Base-by-base conservation (phyloP, 257 asterid genomes). In the Solanum acaule region DNA sequence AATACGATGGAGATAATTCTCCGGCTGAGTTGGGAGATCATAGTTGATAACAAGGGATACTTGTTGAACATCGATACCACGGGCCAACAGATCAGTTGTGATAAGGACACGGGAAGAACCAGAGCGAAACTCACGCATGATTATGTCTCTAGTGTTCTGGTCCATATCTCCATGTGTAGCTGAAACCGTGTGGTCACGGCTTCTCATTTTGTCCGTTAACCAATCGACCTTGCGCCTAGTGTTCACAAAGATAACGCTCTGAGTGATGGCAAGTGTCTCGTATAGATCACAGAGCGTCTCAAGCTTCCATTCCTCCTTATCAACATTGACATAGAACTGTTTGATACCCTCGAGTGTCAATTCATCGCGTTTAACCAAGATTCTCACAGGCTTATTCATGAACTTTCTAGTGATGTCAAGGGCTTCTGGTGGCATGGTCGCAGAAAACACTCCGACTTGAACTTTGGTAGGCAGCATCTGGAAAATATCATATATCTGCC, bases 121-220 rank as follows among this genome's bases (percentile, higher is more conserved):
- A 29, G 31, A 29, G 31, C 31, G 31, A 29, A 29, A 29, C 31
- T 29, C 31, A 29, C 31, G 31, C 31, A 29, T 29, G 31, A 29
- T 29, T 29, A 29, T 29, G 31, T 29, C 31, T 29, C 31, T 29
- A 29, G 98, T 91, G 52, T 95, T 95, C 92, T 95, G 98, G 90
- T 95, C 98, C 98, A 93, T 93, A 90, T 95, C 98, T 73, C 97
- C 98, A 18, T 94, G 98, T 10, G 97, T 94, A n/a, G 98, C 98
- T 6, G 95, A 94, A 44, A 95, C 96, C 0, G 96, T 94, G 93
- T 95, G 98, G 90, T 95, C 98, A 0, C 98, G 92, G 88, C 92
- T 63, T 13, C 96, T 81, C 98, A 93, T 93, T 78, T 94, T 93
- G 92, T 95, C 98, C 0, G 98, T 94, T 33, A 95, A 94, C 98